Conservation (phyloP, 2,329 filamentous ascomycete species). For the Aspergillus oerlinghausenensis region DNA sequence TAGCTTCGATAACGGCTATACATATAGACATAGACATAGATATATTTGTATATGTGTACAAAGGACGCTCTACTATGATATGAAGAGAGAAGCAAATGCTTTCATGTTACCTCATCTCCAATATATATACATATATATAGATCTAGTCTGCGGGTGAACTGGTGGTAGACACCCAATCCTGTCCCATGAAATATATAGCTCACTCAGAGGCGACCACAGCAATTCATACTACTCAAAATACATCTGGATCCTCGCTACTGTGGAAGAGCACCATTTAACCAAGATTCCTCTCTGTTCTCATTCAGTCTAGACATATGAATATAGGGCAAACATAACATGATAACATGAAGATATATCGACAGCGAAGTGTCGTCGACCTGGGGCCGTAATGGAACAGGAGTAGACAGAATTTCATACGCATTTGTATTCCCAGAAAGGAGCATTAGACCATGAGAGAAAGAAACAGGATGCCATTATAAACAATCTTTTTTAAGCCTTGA, state of each 20-base stretch:
- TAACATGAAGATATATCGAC: conserved; percentile 4
- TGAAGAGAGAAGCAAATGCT: too few relatives aligned
- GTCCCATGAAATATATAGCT: neutral
- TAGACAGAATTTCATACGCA: conserved; percentile 16
- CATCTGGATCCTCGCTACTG: neutral
- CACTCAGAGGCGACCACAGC: neutral
- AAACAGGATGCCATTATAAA: conserved; percentile 32
- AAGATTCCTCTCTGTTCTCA: conserved; percentile 5
- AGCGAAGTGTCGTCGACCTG: neutral
- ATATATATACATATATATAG: neutral
- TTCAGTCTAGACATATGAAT: conserved; percentile 15
- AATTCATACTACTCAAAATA: neutral
- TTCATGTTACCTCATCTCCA: neutral
- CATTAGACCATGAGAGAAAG: conserved; percentile 16
- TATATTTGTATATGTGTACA: too few relatives aligned
- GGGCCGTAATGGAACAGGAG: conserved; percentile 9
- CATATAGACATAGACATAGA: too few relatives aligned
- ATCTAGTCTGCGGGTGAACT: too few relatives aligned
- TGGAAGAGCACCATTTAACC: neutral
- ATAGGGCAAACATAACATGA: conserved; percentile 14
- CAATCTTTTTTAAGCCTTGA: conserved; percentile 43
- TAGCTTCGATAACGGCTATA: neutral
- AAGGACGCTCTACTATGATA: neutral
- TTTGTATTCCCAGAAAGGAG: conserved; percentile 19
- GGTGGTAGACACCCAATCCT: too few relatives aligned